phyloP scores from a whole-genome alignment of 352 stramenopile species.

The Pythium aquatile region DNA sequence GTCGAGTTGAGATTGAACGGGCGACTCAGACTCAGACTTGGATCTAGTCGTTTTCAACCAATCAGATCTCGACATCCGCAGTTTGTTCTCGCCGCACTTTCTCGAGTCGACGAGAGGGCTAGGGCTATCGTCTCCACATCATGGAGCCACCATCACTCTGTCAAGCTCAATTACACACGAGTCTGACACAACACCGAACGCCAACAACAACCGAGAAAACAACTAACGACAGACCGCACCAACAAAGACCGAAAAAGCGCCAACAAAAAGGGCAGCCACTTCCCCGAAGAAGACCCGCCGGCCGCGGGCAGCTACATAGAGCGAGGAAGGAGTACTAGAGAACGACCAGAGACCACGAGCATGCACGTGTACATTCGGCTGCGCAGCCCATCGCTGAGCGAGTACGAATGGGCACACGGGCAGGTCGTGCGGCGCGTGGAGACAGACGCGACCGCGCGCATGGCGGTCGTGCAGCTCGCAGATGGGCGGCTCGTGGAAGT shows the following conservation, averaged over 20 bases:
- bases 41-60: slow-evolving; percentile 10
- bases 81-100: slow-evolving; percentile 9
- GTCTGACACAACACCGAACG: not conserved
- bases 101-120: slow-evolving; percentile 7
- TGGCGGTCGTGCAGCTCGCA: slow-evolving; percentile 44
- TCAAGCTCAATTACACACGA: slow-evolving; percentile 10
- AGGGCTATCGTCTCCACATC: not conserved
- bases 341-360: not conserved
- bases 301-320: not conserved
- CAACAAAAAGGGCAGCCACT: slow-evolving; percentile 12
- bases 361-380: slow-evolving; percentile 70
- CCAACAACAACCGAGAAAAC: slow-evolving; percentile 9
- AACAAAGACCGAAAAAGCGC: not conserved
- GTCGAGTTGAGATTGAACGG: not conserved
- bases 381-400: slow-evolving; percentile 18
- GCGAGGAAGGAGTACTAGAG: not conserved
- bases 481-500: slow-evolving; percentile 36
- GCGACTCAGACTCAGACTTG: slow-evolving; percentile 22
- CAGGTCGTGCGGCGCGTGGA: slow-evolving; percentile 40
- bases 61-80: not conserved
- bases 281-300: not conserved
- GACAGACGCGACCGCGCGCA: slow-evolving; percentile 23
- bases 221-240: slow-evolving; percentile 2
- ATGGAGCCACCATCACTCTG: slow-evolving; percentile 26
- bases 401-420: slow-evolving; percentile 52